Evolutionary conservation across 139 green algal species (phyloP), one percentile per base, ranked within the genome.

Genomic region (Tetraselmis striata): DNA sequence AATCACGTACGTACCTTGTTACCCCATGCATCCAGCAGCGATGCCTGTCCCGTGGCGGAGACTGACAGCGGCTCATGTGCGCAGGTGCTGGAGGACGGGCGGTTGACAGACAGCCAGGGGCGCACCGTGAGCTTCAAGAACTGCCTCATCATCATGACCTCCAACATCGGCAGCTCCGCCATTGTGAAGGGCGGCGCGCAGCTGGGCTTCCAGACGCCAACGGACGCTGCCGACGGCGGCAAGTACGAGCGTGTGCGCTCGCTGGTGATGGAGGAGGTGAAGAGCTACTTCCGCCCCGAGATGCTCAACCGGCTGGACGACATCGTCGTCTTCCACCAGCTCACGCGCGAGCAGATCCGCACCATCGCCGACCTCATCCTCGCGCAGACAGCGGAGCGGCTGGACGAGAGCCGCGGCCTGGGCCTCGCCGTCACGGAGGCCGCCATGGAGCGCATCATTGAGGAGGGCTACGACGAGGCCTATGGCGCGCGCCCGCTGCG

Each of bases 71-170:
- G n/a, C n/a, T 45, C 23, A 0, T 77, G 30, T 23, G 18, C 58
- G 77, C 95, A 99, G 89, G 89, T 99, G 80, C 85, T 99, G 85
- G 96, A 99, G 88, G 96, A 99, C 81, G 96, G 96, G 2, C 85
- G 93, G 23, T 88, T 99, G 23, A 98, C 95, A 0, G 95, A 98
- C 89, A 95, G 88, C 81, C 79, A 87, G 75, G 93, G 93, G 24
- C 89, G 93, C 75, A 84, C 76, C 18, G 93, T 96, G 30, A 91
- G 81, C 26, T 97, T 97, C 86, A 95, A 93, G 82, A 94, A 97
- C 85, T 87, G 74, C 2, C 83, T 97, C 59, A 90, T 97, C 82
- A 84, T 97, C 27, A 89, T 97, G 83, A 97, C 93, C 28, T 90
- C 84, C 86, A 97, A 97, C 81, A 80, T 97, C 1, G 93, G 93